phyloP scores from a whole-genome alignment of 495 filamentous ascomycete species.

The Annulohypoxylon moriforme region DNA sequence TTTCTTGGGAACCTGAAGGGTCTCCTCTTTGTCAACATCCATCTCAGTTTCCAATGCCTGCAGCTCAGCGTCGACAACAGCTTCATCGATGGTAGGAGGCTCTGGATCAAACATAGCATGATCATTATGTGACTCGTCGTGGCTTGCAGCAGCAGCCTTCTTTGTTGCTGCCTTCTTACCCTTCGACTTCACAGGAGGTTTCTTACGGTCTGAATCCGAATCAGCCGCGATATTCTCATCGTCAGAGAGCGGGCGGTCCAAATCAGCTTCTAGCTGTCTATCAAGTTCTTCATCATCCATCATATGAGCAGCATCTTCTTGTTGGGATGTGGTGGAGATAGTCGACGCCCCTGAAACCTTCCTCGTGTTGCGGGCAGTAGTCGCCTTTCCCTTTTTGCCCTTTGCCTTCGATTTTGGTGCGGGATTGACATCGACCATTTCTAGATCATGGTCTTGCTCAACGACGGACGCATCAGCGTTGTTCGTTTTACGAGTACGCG shows the following conservation, averaged over 20 bases:
- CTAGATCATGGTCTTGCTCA: slow-evolving; percentile 45
- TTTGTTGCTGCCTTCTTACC: slow-evolving; percentile 47
- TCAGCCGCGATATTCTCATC: slow-evolving; percentile 59
- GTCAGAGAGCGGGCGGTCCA: slow-evolving; percentile 68
- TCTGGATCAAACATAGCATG: slow-evolving; percentile 60
- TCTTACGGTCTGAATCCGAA: slow-evolving; percentile 52
- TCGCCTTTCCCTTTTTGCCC: slow-evolving; percentile 50
- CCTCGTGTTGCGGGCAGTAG: slow-evolving; percentile 57
- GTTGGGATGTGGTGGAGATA: slow-evolving; percentile 53
- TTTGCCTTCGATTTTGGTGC: slow-evolving; percentile 40
- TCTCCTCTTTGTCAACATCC: slow-evolving; percentile 44
- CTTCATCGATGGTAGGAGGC: slow-evolving; percentile 57
- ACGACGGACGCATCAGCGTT: slow-evolving; percentile 40
- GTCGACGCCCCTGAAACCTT: slow-evolving; percentile 64
- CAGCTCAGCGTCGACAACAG: slow-evolving; percentile 57
- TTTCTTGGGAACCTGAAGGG: slow-evolving; percentile 55
- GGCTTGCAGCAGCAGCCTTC: slow-evolving; percentile 3
- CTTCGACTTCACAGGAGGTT: slow-evolving; percentile 50
- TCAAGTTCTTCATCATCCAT: slow-evolving; percentile 75
- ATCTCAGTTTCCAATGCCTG: slow-evolving; percentile 60
- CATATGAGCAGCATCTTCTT: slow-evolving; percentile 49
- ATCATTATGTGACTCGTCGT: slow-evolving; percentile 39
- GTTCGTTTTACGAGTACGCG: slow-evolving; percentile 57
- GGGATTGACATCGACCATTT: slow-evolving; percentile 50
- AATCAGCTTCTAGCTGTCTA: slow-evolving; percentile 73